Conservation (phyloP, 208 protist genomes). For the Leishmania gerbilli region DNA sequence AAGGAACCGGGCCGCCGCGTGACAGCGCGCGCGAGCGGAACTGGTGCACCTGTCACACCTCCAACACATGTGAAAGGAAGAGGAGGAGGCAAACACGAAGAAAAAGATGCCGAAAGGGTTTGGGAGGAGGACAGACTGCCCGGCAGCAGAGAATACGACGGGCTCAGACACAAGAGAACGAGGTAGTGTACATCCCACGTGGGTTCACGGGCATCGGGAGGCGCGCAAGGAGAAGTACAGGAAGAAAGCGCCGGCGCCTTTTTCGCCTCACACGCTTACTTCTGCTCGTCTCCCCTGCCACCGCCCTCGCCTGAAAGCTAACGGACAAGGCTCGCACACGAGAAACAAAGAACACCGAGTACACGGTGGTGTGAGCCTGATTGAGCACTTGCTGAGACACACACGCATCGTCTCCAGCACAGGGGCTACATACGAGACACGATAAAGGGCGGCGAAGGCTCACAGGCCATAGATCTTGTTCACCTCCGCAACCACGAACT, state of each 20-base stretch:
- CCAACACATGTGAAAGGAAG: not conserved
- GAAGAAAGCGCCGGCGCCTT: not conserved
- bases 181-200: slow-evolving; percentile 19
- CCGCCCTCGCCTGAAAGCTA: not conserved
- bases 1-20: not conserved
- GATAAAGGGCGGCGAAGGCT: not conserved
- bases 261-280: not conserved
- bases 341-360: not conserved
- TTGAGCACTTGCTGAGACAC: not conserved
- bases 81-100: not conserved
- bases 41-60: not conserved
- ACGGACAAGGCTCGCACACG: not conserved
- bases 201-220: not conserved
- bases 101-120: not conserved
- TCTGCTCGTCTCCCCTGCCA: not conserved
- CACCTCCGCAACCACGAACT: slow-evolving; percentile 76
- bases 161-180: not conserved
- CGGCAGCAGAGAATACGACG: not conserved
- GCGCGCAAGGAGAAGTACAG: not conserved
- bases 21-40: not conserved
- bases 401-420: not conserved
- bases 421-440: not conserved
- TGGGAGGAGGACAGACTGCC: not conserved
- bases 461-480: slow-evolving; percentile 86
- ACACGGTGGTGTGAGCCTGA: not conserved